phyloP scores from a whole-genome alignment of 2,329 filamentous ascomycete genomes.

The Talaromyces sp. region DNA sequence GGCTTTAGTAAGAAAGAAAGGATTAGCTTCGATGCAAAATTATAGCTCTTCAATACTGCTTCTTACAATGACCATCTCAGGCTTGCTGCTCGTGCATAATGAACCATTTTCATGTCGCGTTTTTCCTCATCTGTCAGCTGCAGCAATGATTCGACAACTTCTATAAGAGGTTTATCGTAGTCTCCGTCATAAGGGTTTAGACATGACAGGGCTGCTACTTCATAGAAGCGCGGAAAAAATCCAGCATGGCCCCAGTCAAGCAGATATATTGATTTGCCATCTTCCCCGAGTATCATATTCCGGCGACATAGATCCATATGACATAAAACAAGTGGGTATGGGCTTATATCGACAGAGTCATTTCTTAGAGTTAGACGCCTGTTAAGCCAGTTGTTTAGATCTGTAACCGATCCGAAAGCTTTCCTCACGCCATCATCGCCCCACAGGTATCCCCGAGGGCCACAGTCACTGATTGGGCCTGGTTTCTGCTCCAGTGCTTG shows the following conservation, averaged over 20 bases:
- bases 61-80: slow-evolving; percentile 18
- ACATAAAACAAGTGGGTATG: slow-evolving; percentile 23
- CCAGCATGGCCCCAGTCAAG: slow-evolving; percentile 24
- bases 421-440: slow-evolving; percentile 18
- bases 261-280: slow-evolving; percentile 20
- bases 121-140: slow-evolving; percentile 22
- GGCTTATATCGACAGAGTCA: slow-evolving; percentile 19
- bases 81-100: slow-evolving; percentile 15
- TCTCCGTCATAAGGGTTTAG: slow-evolving; percentile 17
- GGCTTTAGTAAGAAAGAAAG: not conserved
- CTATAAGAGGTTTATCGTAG: slow-evolving; percentile 18
- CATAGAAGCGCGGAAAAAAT: slow-evolving; percentile 23
- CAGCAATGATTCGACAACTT: slow-evolving; percentile 14
- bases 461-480: slow-evolving; percentile 18
- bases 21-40: not conserved
- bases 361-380: slow-evolving; percentile 13
- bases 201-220: slow-evolving; percentile 18
- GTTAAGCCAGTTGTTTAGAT: slow-evolving; percentile 1
- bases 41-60: not conserved
- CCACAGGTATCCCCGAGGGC: slow-evolving; percentile 19
- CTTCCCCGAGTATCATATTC: slow-evolving; percentile 24
- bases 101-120: slow-evolving; percentile 17
- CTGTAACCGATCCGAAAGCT: slow-evolving; percentile 9
- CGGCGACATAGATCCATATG: slow-evolving; percentile 24
- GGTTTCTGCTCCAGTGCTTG: slow-evolving; percentile 11